phyloP scores from a whole-genome alignment of 305 asterid genomes.

The Fraxinus paxiana region DNA sequence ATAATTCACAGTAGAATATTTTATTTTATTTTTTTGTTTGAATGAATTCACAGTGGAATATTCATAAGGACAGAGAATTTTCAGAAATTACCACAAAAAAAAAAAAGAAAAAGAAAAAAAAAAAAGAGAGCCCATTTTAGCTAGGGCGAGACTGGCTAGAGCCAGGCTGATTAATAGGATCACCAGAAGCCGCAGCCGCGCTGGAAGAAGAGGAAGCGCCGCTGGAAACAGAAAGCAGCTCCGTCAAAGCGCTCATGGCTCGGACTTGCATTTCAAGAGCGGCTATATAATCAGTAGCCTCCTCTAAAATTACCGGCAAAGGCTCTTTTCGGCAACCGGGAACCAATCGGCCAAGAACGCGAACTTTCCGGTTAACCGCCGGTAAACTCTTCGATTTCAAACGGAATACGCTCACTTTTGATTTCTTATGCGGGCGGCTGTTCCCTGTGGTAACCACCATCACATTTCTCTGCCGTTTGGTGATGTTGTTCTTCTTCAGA shows the following conservation, averaged over 20 bases:
- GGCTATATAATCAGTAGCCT: slow-evolving; percentile 79
- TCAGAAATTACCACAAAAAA: neutral
- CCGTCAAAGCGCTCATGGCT: slow-evolving; percentile 85
- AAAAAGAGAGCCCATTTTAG: slow-evolving; percentile 24
- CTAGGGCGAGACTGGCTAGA: slow-evolving; percentile 35
- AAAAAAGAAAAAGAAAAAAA: neutral
- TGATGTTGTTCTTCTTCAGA: slow-evolving; percentile 53
- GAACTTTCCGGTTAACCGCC: slow-evolving; percentile 72
- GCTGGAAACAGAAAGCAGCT: slow-evolving; percentile 52
- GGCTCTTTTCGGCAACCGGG: slow-evolving; percentile 97
- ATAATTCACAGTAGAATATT: slow-evolving; percentile 33
- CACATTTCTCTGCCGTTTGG: slow-evolving; percentile 45
- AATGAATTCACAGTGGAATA: neutral
- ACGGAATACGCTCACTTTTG: slow-evolving; percentile 55
- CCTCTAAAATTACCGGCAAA: slow-evolving; percentile 83
- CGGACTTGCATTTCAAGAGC: slow-evolving; percentile 98
- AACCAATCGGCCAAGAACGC: slow-evolving; percentile 64
- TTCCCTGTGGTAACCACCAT: slow-evolving; percentile 37
- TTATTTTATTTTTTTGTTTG: neutral
- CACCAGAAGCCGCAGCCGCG: slow-evolving; percentile 16
- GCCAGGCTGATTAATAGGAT: slow-evolving; percentile 34
- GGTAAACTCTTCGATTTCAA: slow-evolving; percentile 67
- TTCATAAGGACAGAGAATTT: slow-evolving; percentile 30
- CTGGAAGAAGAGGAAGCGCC: slow-evolving; percentile 35
- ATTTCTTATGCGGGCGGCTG: slow-evolving; percentile 56